phyloP scores from a whole-genome alignment of 306 rosid genomes.

The Adenanthera pavonina region DNA sequence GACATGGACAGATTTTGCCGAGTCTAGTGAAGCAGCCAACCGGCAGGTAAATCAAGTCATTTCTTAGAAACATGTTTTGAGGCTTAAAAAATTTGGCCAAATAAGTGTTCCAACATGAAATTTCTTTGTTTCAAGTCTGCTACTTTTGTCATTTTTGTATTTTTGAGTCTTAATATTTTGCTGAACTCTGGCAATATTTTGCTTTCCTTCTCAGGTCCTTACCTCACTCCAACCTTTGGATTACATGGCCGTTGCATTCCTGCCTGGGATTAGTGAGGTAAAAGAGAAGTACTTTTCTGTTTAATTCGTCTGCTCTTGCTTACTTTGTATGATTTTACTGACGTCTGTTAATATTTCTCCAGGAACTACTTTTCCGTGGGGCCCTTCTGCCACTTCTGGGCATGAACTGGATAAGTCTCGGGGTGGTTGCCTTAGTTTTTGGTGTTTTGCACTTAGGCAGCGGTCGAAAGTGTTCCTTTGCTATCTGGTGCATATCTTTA shows the following conservation, averaged over 20 bases:
- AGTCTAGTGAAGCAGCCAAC: slow-evolving; percentile 92
- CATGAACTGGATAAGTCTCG: slow-evolving; percentile 71
- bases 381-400: slow-evolving; percentile 85
- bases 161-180: slow-evolving; percentile 10
- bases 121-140: slow-evolving; percentile 24
- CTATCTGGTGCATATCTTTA: slow-evolving; percentile 67
- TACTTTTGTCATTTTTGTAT: slow-evolving; percentile 34
- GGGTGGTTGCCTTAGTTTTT: slow-evolving; percentile 68
- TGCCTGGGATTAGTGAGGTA: slow-evolving; percentile 92
- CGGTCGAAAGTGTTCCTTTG: slow-evolving; percentile 87
- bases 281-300: slow-evolving; percentile 12
- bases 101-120: not conserved
- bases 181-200: slow-evolving; percentile 38
- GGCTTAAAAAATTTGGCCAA: slow-evolving; percentile 16
- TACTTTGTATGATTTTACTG: slow-evolving; percentile 23
- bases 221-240: slow-evolving; percentile 82
- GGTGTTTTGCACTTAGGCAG: slow-evolving; percentile 84
- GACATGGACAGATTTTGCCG: slow-evolving; percentile 85
- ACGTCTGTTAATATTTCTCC: slow-evolving; percentile 28
- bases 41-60: slow-evolving; percentile 65
- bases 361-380: slow-evolving; percentile 96
- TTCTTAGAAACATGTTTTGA: slow-evolving; percentile 28
- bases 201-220: slow-evolving; percentile 71
- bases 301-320: slow-evolving; percentile 17
- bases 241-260: slow-evolving; percentile 69